Base-by-base conservation (phyloP, 108 stramenopile genomes). In the Nitzschia palea region DNA sequence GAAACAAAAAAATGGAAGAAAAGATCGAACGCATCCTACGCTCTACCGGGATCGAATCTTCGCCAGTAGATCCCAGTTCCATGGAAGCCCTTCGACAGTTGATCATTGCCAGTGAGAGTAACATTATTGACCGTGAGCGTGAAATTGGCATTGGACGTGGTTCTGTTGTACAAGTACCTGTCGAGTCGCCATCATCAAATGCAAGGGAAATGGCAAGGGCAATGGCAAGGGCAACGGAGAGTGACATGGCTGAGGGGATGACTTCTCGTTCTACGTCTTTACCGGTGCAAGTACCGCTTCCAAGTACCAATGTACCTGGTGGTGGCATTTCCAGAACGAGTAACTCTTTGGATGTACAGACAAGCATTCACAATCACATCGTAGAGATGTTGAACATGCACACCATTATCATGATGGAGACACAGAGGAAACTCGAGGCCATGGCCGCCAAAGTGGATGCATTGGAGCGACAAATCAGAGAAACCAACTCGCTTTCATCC, bases 391-490 rank as follows among this genome's bases (percentile, higher is more conserved):
- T 76, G 44, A 45, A 80, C 55, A 48, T 55, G 22, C 80, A 80
- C 56, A 80, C 74, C 0, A 30, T 18, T 20, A 20, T 80, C 44
- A 36, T 80, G 27, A 14, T 76, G 34, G 50, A 68, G 10, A 47
- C 76, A 42, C 80, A 80, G 51, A 35, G 53, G 61, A 70, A 70
- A 15, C 15, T 80, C 2, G 62, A 80, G 20, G 60, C 64, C 18
- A 35, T 80, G 30, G 40, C 60, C 4, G 56, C 33, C 29, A 65
- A 48, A 18, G 74, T 76, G 30, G 48, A 60, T 40, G 10, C 17
- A 1, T 37, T 55, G 51, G 52, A 40, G 26, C 18, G 23, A 4
- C 17, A 57, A 31, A 12, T 56, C 25, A 6, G n/a, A 4, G 44
- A 50, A 22, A 31, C 18, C 25, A n/a, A n/a, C n/a, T n/a, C n/a